phyloP scores from a whole-genome alignment of 495 filamentous ascomycete species.

The Pseudoneurospora amorphoporcata region DNA sequence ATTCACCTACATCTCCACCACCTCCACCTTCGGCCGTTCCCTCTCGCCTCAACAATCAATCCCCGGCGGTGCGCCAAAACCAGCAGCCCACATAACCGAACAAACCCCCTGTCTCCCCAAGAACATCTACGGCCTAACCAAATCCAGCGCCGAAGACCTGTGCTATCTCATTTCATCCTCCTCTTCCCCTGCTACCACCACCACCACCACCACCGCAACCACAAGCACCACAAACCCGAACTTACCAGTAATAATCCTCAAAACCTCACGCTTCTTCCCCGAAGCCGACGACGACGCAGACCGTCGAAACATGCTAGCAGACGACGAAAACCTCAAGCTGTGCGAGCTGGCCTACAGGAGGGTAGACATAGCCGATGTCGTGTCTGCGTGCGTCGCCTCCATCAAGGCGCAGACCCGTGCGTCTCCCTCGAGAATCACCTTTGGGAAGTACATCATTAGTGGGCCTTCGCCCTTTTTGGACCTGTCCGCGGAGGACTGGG shows the following conservation, averaged over 20 bases:
- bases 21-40: conserved; percentile 19
- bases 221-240: too few species aligned
- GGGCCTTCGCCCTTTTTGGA: conserved; percentile 14
- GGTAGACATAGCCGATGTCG: conserved; percentile 20
- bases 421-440: not conserved
- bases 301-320: not conserved
- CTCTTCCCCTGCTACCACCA: too few species aligned
- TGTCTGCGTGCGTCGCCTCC: conserved; percentile 15
- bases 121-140: conserved; percentile 25
- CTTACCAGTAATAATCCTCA: conserved; percentile 10
- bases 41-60: conserved; percentile 1
- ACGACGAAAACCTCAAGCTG: conserved; percentile 23
- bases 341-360: conserved; percentile 20
- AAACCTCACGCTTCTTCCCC: conserved; percentile 23
- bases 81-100: conserved; percentile 21
- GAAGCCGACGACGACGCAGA: conserved; percentile 21
- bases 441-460: conserved; percentile 16
- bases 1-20: conserved; percentile 22
- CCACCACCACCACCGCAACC: too few species aligned
- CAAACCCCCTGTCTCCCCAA: conserved; percentile 11
- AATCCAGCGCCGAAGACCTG: conserved; percentile 19
- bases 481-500: not conserved
- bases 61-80: conserved; percentile 3
- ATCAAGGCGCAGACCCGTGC: not conserved
- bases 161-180: conserved; percentile 9